phyloP scores from a whole-genome alignment of 805 yeast species.

The Monosporozyma aquatica region DNA sequence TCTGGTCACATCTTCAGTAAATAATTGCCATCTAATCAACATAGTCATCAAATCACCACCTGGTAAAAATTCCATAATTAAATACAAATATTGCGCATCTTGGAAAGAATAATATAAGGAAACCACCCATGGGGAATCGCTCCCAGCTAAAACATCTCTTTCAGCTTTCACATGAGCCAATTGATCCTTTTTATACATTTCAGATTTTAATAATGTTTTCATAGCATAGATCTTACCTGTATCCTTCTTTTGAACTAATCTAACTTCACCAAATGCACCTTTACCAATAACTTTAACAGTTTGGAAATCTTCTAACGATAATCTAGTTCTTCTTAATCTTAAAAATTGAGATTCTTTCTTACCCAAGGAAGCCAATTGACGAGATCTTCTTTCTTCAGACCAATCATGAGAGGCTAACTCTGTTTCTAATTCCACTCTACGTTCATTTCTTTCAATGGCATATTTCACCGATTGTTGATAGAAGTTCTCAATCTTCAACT shows the following conservation, averaged over 20 bases:
- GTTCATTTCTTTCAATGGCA: conserved; percentile 92
- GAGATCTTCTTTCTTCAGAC: conserved; percentile 75
- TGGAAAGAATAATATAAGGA: conserved; percentile 69
- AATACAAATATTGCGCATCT: conserved; percentile 70
- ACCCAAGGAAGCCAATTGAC: conserved; percentile 77
- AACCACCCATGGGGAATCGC: conserved; percentile 85
- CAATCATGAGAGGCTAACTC: conserved; percentile 57
- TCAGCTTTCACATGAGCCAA: conserved; percentile 93
- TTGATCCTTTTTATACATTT: conserved; percentile 92
- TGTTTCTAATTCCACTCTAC: conserved; percentile 78
- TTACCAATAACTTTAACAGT: conserved; percentile 89
- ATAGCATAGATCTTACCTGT: conserved; percentile 86
- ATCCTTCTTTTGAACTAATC: conserved; percentile 86
- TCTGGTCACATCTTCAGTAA: conserved; percentile 85
- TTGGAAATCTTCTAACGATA: conserved; percentile 72
- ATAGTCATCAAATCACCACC: conserved; percentile 91
- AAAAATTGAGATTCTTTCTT: conserved; percentile 81
- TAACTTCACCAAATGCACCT: conserved; percentile 97
- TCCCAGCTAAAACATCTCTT: conserved; percentile 87
- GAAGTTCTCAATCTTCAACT: conserved; percentile 72
- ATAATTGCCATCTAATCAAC: conserved; percentile 89
- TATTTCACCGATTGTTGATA: conserved; percentile 79
- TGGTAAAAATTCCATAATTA: conserved; percentile 91
- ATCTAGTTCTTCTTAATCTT: conserved; percentile 74
- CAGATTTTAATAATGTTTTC: conserved; percentile 85